phyloP scores from a whole-genome alignment of 345 rosid genomes.

The Eucalyptus tenuipes region DNA sequence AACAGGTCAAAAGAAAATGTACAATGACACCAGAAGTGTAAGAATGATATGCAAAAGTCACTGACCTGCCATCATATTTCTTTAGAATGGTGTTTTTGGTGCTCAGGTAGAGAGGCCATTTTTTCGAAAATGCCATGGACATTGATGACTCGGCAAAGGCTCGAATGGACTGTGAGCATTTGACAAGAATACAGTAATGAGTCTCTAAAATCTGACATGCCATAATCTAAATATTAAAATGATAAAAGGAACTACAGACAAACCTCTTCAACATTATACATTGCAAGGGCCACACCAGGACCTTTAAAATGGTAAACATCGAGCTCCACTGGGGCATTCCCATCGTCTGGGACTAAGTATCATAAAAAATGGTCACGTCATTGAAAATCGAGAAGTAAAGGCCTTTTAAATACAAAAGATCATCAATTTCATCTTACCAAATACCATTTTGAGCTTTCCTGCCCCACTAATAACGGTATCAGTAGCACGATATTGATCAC shows the following conservation, averaged over 20 bases:
- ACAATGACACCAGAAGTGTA: neutral
- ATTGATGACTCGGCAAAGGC: conserved; percentile 95
- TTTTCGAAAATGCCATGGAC: conserved; percentile 72
- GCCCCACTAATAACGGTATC: conserved; percentile 66
- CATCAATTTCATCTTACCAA: conserved; percentile 34
- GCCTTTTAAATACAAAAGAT: neutral
- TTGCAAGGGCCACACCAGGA: conserved; percentile 90
- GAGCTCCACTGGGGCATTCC: conserved; percentile 47
- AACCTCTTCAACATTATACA: conserved; percentile 97
- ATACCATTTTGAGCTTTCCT: conserved; percentile 91
- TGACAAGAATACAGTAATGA: neutral
- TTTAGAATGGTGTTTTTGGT: conserved; percentile 95
- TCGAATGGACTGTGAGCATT: conserved; percentile 54
- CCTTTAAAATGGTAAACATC: conserved; percentile 80
- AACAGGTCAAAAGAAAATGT: neutral
- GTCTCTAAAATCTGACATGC: neutral
- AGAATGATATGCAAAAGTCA: neutral
- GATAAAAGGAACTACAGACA: neutral
- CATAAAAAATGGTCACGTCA: neutral
- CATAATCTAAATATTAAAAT: neutral
- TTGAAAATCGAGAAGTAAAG: neutral
- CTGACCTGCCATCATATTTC: conserved; percentile 96
- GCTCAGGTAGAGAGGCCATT: conserved; percentile 96
- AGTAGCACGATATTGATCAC: conserved; percentile 96
- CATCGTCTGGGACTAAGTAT: conserved; percentile 62